Evolutionary conservation across 768 basidiomycete genomes (phyloP).

Genomic region (Hygrophorus pudorinus): DNA sequence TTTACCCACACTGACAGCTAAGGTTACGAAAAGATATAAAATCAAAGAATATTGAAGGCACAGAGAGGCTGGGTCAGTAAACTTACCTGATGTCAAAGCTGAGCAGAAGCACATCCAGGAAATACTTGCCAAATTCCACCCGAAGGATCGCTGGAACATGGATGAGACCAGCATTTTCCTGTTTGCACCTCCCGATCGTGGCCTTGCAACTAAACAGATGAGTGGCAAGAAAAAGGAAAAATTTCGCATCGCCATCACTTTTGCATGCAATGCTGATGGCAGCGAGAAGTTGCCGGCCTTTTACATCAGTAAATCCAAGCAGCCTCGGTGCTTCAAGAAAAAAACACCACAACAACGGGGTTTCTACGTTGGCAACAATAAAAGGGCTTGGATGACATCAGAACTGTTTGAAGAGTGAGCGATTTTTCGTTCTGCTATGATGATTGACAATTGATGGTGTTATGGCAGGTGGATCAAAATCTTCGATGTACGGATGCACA

Average conservation of each 20-base stretch:
- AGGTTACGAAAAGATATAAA: conserved; percentile 7
- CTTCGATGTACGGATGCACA: conserved; percentile 15
- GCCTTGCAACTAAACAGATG: conserved; percentile 22
- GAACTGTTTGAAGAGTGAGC: conserved; percentile 24
- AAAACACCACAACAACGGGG: conserved; percentile 12
- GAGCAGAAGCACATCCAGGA: conserved; percentile 11
- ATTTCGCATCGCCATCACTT: conserved; percentile 17
- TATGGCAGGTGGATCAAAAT: conserved; percentile 14
- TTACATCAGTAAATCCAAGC: conserved; percentile 24
- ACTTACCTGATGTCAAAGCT: conserved; percentile 12
- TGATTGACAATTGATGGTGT: too few species aligned
- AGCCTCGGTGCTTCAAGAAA: conserved; percentile 22
- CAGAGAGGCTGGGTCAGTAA: conserved; percentile 21
- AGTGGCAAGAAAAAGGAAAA: conserved; percentile 23
- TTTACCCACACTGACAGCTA: not conserved
- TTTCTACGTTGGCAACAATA: conserved; percentile 28
- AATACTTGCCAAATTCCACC: conserved; percentile 13
- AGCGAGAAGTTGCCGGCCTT: conserved; percentile 21
- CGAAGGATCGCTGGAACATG: conserved; percentile 17
- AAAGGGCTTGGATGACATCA: conserved; percentile 29
- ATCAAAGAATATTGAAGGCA: conserved; percentile 14
- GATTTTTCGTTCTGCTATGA: not conserved
- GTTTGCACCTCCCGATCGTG: conserved; percentile 19
- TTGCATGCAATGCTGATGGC: conserved; percentile 22
- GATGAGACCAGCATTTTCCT: conserved; percentile 16